Base-by-base conservation (phyloP, 129 eudicot genomes). In the Chrysanthemum seticuspe region DNA sequence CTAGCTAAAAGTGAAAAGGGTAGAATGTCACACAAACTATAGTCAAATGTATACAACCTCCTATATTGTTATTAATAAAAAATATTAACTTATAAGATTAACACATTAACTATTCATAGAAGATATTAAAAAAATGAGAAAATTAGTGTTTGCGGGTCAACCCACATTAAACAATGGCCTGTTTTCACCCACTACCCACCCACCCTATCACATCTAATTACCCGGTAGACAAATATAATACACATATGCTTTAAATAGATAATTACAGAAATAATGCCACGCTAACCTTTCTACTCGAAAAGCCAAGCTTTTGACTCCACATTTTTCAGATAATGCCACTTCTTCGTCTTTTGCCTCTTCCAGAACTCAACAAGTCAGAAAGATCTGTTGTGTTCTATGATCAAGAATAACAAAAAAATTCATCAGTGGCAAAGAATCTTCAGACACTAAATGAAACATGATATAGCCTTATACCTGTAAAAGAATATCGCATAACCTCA, bases 261-360 rank as follows among this genome's bases (percentile, higher is more conserved):
- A 54, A 69, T 52, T 62, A 59, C 53, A 68, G n/a, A 68, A 71
- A 10, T 40, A 25, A 52, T 51, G 75, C 3, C 48, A 70, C n/a
- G 23, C 88, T 31, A 74, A 94, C 98, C 98, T 94, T 79, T 90
- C 92, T 29, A 97, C 98, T 65, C 88, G 91, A 71, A 94, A 94
- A 70, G 73, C 81, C 57, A 72, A 72, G 50, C 91, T 86, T 83
- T 85, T 87, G 65, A 81, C 16, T 71, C 85, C 95, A 78, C 93
- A 94, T 76, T 94, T 97, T 73, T 90, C 97, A 71, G 85, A 84
- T 81, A 94, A 82, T 70, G 88, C 85, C 49, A 87, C 87, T 80
- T 90, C 97, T 74, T 94, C 96, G 62, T 79, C 87, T 83, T 81
- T 94, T 88, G 63, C 88, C 97, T 85, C 98, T 90, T 79, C 98